Evolutionary conservation across 2,329 filamentous ascomycete species (phyloP).

Genomic region (Trichoderma koningiopsis): DNA sequence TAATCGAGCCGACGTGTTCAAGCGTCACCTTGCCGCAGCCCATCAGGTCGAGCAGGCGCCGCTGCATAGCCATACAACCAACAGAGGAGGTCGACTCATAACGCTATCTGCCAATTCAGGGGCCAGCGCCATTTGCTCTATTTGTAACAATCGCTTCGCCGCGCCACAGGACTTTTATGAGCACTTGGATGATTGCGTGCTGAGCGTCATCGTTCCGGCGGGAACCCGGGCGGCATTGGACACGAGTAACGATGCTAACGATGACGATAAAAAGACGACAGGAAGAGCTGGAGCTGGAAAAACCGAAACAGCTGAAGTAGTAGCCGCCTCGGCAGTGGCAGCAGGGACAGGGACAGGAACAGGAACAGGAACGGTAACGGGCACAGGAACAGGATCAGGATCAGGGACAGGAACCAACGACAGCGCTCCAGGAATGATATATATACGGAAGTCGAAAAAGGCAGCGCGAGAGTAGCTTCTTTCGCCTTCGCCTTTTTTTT

Average conservation of each 20-base stretch:
- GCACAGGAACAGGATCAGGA: neutral
- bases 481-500: neutral
- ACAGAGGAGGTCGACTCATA: constrained; percentile 26
- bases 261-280: constrained; percentile 23
- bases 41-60: constrained; percentile 94
- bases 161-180: constrained; percentile 97
- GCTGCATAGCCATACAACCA: constrained; percentile 72
- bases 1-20: constrained; percentile 96
- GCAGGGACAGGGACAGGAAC: neutral
- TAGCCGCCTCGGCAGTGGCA: neutral
- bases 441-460: constrained; percentile 26
- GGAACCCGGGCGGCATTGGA: constrained; percentile 22
- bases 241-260: constrained; percentile 25
- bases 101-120: constrained; percentile 25
- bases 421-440: constrained; percentile 21
- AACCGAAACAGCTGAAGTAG: neutral
- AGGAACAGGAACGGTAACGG: constrained; percentile 1
- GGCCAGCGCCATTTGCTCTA: constrained; percentile 83
- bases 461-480: constrained; percentile 10
- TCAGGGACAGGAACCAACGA: constrained; percentile 1
- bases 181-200: constrained; percentile 74
- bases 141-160: constrained; percentile 76
- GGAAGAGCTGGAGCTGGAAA: neutral
- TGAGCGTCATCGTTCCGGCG: constrained; percentile 58
- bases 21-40: constrained; percentile 88